phyloP scores from a whole-genome alignment of 306 rosid species.

The Medicago arabica region DNA sequence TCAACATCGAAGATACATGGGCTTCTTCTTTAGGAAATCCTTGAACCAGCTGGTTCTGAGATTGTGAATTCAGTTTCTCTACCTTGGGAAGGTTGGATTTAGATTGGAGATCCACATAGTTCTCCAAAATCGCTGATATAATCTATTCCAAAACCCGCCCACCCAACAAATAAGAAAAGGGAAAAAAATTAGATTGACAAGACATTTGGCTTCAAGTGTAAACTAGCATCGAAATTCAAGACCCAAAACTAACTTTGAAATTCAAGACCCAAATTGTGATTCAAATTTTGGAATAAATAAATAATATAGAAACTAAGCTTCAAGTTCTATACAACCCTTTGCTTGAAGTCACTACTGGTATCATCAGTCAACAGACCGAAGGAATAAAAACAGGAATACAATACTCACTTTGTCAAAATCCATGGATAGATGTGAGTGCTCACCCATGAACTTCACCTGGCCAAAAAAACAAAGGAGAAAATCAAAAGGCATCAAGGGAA shows the following conservation, averaged over 20 bases:
- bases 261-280: conserved; percentile 26
- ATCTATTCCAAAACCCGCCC: conserved; percentile 62
- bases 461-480: conserved; percentile 38
- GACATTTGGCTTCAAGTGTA: conserved; percentile 26
- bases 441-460: conserved; percentile 91
- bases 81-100: conserved; percentile 45
- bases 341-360: conserved; percentile 37
- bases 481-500: conserved; percentile 41
- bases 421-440: conserved; percentile 89
- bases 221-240: conserved; percentile 36
- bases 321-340: conserved; percentile 25
- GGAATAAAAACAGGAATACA: conserved; percentile 39
- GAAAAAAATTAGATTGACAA: conserved; percentile 29
- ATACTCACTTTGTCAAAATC: conserved; percentile 89
- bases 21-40: conserved; percentile 51
- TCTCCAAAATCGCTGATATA: conserved; percentile 86
- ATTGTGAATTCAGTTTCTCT: conserved; percentile 54
- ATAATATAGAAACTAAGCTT: conserved; percentile 34
- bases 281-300: conserved; percentile 23
- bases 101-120: conserved; percentile 60
- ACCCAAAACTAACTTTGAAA: conserved; percentile 34
- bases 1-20: conserved; percentile 45
- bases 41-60: conserved; percentile 62
- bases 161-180: conserved; percentile 40
- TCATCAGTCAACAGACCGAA: conserved; percentile 35